Evolutionary conservation across 345 rosid genomes (phyloP).

Genomic region (Rhizophora mangle): DNA sequence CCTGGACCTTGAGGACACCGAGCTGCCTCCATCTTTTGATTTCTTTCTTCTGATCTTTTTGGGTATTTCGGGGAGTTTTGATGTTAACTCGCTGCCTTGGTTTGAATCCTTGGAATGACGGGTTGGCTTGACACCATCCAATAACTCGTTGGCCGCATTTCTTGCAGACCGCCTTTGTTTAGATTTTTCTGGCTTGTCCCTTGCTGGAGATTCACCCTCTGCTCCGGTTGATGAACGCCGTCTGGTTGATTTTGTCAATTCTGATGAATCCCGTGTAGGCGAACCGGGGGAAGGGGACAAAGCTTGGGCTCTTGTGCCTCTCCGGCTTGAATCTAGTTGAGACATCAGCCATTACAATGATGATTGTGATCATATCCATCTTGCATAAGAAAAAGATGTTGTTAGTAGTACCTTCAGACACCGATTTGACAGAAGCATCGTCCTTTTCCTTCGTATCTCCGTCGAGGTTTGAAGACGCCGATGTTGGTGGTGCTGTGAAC

Average conservation of each 20-base stretch:
- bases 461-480: constrained; percentile 27
- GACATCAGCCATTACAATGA: too few relatives aligned
- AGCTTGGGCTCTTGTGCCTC: constrained; percentile 8
- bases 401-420: constrained; percentile 48
- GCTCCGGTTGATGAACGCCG: constrained; percentile 29
- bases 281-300: neutral
- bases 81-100: constrained; percentile 24
- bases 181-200: constrained; percentile 47
- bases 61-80: constrained; percentile 26
- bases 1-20: constrained; percentile 32
- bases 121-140: neutral
- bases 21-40: constrained; percentile 29
- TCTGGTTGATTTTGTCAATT: constrained; percentile 44
- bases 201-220: constrained; percentile 30
- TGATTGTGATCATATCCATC: too few relatives aligned
- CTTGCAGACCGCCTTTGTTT: constrained; percentile 49
- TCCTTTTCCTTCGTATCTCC: constrained; percentile 36
- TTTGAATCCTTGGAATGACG: constrained; percentile 15
- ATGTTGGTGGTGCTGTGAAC: constrained; percentile 38
- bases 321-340: constrained; percentile 9
- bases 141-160: constrained; percentile 6
- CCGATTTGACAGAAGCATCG: constrained; percentile 35
- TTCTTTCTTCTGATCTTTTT: constrained; percentile 41
- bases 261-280: constrained; percentile 23
- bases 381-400: neutral